Conservation (phyloP, 305 asterid genomes). For the Solanum hybrid region DNA sequence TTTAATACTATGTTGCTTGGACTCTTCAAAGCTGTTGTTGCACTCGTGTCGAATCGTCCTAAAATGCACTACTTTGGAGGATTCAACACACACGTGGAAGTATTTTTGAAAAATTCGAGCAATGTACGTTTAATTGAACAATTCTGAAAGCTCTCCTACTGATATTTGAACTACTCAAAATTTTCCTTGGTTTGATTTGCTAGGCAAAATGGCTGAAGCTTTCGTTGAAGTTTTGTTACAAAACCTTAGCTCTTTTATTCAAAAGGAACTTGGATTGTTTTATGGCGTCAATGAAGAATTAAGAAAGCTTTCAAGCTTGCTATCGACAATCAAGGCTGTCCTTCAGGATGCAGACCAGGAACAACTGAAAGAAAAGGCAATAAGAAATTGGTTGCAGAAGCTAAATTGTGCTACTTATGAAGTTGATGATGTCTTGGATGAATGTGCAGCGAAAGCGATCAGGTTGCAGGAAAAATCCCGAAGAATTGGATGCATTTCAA, state of each 20-base stretch:
- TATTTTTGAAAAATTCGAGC: background rate
- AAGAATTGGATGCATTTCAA: background rate
- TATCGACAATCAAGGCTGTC: constrained; percentile 17
- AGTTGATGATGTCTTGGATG: constrained; percentile 10
- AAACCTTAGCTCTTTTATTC: constrained; percentile 1
- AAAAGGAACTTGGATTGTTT: background rate
- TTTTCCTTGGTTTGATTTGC: background rate
- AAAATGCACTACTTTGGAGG: background rate
- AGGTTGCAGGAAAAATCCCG: background rate
- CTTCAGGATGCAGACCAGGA: constrained; percentile 21
- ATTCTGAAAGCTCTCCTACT: background rate
- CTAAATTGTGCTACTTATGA: background rate
- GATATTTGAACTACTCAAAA: background rate
- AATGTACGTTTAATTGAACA: background rate
- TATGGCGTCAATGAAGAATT: background rate
- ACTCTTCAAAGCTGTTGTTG: background rate
- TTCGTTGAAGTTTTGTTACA: background rate
- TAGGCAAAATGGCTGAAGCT: background rate
- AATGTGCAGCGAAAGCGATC: background rate
- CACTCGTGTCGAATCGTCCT: background rate
- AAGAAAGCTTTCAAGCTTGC: constrained; percentile 7
- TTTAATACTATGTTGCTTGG: background rate
- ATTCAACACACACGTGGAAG: background rate
- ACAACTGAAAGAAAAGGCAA: background rate
- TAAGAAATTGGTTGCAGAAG: constrained; percentile 7